phyloP scores from a whole-genome alignment of 2,329 filamentous ascomycete species.

The Cercospora citrullina region DNA sequence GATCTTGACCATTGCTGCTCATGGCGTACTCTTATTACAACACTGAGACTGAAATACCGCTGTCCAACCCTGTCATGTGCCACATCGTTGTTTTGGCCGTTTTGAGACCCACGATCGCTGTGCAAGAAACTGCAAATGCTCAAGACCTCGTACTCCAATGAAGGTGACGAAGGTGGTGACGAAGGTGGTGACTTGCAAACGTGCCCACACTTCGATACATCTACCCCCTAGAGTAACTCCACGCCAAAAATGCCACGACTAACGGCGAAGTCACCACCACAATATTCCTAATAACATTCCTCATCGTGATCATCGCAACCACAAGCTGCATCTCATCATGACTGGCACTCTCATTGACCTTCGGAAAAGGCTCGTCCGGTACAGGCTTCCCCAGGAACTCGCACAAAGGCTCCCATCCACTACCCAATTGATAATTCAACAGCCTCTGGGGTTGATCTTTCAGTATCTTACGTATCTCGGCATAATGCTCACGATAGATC shows the following conservation, averaged over 20 bases:
- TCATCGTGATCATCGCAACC: slow-evolving; percentile 6
- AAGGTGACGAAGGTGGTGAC: too few relatives aligned
- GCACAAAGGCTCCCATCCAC: slow-evolving; percentile 38
- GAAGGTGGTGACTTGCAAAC: neutral
- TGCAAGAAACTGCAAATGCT: neutral
- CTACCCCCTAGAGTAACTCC: neutral
- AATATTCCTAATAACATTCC: neutral
- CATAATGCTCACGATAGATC: slow-evolving; percentile 25
- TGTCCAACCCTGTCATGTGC: too few relatives aligned
- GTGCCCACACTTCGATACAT: neutral
- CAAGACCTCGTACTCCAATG: too few relatives aligned
- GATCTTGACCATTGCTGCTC: too few relatives aligned
- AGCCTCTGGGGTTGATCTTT: slow-evolving; percentile 30
- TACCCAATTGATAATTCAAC: slow-evolving; percentile 32
- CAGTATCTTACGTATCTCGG: slow-evolving; percentile 18
- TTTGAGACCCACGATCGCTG: neutral
- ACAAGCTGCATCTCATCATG: slow-evolving; percentile 21
- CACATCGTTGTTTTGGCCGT: too few relatives aligned
- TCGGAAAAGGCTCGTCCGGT: slow-evolving; percentile 32
- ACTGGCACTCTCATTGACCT: slow-evolving; percentile 19
- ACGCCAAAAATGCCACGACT: neutral
- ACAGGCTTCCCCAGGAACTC: slow-evolving; percentile 32
- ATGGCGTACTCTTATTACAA: too few relatives aligned
- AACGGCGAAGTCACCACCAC: neutral
- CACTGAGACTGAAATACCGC: neutral